Percentiles rank a stretch among this genome's conserved stretches.
These are phyloP conservation scores for Spencermartinsiella europaea DNA, from an alignment of 805 yeast genomes.

Conservation along the genomic window DNA sequence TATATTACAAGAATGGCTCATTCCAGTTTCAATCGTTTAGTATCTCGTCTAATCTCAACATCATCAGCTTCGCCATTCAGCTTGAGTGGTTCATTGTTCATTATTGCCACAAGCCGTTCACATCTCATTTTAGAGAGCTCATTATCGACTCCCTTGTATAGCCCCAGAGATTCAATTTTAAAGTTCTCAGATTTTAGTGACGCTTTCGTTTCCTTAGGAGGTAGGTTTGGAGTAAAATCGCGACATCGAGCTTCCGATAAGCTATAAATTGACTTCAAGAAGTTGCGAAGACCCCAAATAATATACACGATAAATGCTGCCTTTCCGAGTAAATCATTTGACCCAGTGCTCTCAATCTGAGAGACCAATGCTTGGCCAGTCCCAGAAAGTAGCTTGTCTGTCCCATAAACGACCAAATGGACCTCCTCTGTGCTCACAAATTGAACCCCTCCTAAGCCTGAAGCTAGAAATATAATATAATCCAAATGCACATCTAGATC, in stretches of 20 bases:
- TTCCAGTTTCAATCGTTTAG: background rate
- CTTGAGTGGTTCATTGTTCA: background rate
- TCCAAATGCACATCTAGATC: constrained; percentile 22
- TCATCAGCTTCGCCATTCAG: background rate
- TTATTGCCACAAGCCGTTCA: background rate
- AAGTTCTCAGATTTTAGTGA: background rate
- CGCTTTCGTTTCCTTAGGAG: constrained; percentile 7
- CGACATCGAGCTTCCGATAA: constrained; percentile 17
- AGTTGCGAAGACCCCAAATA: constrained; percentile 8
- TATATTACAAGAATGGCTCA: too few relatives aligned
- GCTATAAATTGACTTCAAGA: constrained; percentile 9
- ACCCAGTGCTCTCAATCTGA: constrained; percentile 5
- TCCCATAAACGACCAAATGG: constrained; percentile 37
- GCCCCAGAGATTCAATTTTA: background rate
- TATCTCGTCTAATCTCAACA: background rate
- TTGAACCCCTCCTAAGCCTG: constrained; percentile 38
- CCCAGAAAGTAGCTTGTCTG: constrained; percentile 41
- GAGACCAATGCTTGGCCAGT: constrained; percentile 31
- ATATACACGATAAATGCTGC: constrained; percentile 11
- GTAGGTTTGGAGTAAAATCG: constrained; percentile 9
- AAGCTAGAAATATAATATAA: constrained; percentile 33
- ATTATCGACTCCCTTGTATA: background rate
- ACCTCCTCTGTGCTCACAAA: constrained; percentile 50
- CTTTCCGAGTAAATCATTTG: constrained; percentile 5
- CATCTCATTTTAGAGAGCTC: background rate